Conservation (phyloP, 2,329 filamentous ascomycete genomes). For the Colletotrichum plurivorum region DNA sequence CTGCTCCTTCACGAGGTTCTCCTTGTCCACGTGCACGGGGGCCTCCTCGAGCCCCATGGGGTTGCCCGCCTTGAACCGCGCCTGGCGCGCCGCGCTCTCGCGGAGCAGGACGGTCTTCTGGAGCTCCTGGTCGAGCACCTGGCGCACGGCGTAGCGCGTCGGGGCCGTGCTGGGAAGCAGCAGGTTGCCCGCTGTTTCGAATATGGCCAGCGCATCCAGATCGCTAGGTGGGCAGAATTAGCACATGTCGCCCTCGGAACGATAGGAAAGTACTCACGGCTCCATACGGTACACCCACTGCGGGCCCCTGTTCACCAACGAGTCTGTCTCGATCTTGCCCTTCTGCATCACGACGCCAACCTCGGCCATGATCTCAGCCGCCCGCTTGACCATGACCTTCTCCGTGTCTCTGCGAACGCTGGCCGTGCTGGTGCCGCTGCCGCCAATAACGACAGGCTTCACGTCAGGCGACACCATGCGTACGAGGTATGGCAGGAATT, state of each 20-base stretch:
- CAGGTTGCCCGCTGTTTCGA: slow-evolving; percentile 75
- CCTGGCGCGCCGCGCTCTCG: slow-evolving; percentile 76
- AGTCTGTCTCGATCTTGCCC: slow-evolving; percentile 81
- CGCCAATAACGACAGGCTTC: slow-evolving; percentile 89
- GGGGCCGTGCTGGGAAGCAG: slow-evolving; percentile 73
- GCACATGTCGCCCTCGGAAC: slow-evolving; percentile 1
- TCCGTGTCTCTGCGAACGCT: slow-evolving; percentile 92
- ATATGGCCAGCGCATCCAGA: slow-evolving; percentile 84
- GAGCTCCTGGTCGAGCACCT: slow-evolving; percentile 93
- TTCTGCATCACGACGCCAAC: slow-evolving; percentile 86
- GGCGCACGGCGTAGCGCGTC: slow-evolving; percentile 91
- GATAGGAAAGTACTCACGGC: slow-evolving; percentile 72
- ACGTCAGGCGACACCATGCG: slow-evolving; percentile 90
- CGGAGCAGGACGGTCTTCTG: slow-evolving; percentile 78
- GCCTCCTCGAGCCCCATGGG: slow-evolving; percentile 39
- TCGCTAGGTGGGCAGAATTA: slow-evolving; percentile 56
- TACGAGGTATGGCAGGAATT: slow-evolving; percentile 87
- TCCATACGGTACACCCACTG: slow-evolving; percentile 95
- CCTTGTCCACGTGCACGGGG: slow-evolving; percentile 54
- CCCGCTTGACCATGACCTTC: slow-evolving; percentile 82
- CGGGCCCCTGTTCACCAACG: slow-evolving; percentile 69
- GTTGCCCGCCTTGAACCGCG: slow-evolving; percentile 69
- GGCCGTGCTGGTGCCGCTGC: slow-evolving; percentile 77
- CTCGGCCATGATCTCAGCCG: slow-evolving; percentile 86
- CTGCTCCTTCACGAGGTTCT: slow-evolving; percentile 52